Conservation (phyloP, 1,284 basidiomycete genomes). For the Inonotus hispidus region DNA sequence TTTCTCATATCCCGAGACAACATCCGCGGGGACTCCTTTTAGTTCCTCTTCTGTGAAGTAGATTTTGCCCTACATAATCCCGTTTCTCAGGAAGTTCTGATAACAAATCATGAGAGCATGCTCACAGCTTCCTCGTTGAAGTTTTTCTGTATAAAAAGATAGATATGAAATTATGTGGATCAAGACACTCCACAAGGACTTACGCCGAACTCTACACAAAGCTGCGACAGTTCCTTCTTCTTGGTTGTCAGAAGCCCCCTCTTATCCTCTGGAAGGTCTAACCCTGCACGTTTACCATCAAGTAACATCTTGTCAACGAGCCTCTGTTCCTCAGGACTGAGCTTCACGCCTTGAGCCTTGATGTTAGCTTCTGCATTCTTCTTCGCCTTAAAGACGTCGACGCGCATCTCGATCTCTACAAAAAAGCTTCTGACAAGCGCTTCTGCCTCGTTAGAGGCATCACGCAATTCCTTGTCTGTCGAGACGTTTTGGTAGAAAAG, state of each 20-base stretch:
- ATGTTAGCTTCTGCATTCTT: slow-evolving; percentile 64
- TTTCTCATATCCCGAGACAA: slow-evolving; percentile 69
- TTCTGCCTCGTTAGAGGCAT: slow-evolving; percentile 70
- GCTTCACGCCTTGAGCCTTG: slow-evolving; percentile 48
- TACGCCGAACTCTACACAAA: slow-evolving; percentile 70
- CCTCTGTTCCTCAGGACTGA: slow-evolving; percentile 63
- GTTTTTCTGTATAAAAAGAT: slow-evolving; percentile 57
- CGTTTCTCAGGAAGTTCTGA: not conserved
- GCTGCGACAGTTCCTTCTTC: slow-evolving; percentile 66
- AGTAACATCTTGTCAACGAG: slow-evolving; percentile 74
- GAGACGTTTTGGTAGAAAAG: slow-evolving; percentile 80
- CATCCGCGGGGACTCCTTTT: slow-evolving; percentile 72
- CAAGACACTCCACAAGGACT: slow-evolving; percentile 24
- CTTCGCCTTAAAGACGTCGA: slow-evolving; percentile 72
- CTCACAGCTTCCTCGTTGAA: slow-evolving; percentile 79
- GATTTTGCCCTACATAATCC: slow-evolving; percentile 45
- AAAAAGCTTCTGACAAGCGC: slow-evolving; percentile 59
- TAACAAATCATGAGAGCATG: not conserved
- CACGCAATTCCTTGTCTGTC: slow-evolving; percentile 60
- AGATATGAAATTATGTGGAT: not conserved
- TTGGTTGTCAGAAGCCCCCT: slow-evolving; percentile 50
- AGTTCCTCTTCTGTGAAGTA: slow-evolving; percentile 68
- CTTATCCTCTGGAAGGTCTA: slow-evolving; percentile 63
- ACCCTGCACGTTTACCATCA: slow-evolving; percentile 70
- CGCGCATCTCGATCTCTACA: slow-evolving; percentile 69